Evolutionary conservation across 169 alveolate genomes (phyloP).

Genomic region (Plasmodium coatneyi): DNA sequence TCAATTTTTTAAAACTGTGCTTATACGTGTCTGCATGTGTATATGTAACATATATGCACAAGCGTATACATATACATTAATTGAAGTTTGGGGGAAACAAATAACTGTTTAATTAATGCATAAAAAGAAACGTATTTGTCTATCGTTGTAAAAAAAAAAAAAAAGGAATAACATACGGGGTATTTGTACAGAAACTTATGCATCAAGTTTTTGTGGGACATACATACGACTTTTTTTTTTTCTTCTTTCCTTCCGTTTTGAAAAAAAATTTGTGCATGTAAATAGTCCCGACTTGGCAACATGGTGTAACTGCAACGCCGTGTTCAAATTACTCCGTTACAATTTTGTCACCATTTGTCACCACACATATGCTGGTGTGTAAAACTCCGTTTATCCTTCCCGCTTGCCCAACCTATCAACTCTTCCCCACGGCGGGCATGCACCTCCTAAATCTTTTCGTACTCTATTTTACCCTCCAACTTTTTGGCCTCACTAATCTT

Average conservation of each 20-base stretch:
- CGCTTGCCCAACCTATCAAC: neutral
- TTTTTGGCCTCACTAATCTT: conserved; percentile 96
- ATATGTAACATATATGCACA: neutral
- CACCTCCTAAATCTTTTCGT: conserved; percentile 86
- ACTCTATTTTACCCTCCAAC: conserved; percentile 96
- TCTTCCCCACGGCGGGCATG: neutral
- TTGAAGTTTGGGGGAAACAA: conserved; percentile 6
- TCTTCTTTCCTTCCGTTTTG: neutral
- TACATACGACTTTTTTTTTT: neutral
- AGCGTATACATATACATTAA: conserved; percentile 8
- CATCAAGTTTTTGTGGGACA: neutral
- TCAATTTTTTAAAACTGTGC: neutral
- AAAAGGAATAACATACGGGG: neutral
- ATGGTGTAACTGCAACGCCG: neutral
- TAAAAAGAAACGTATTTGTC: conserved; percentile 13
- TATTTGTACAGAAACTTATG: neutral
- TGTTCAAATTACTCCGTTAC: neutral
- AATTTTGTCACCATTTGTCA: neutral
- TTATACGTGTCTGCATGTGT: neutral
- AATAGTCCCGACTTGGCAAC: neutral
- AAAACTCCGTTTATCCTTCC: neutral
- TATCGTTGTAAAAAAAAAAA: conserved; percentile 4
- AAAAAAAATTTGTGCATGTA: neutral
- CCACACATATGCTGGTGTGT: neutral
- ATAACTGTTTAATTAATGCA: conserved; percentile 23